Conservation (phyloP, 2,329 filamentous ascomycete genomes). For the Botrytis hyacinthi region DNA sequence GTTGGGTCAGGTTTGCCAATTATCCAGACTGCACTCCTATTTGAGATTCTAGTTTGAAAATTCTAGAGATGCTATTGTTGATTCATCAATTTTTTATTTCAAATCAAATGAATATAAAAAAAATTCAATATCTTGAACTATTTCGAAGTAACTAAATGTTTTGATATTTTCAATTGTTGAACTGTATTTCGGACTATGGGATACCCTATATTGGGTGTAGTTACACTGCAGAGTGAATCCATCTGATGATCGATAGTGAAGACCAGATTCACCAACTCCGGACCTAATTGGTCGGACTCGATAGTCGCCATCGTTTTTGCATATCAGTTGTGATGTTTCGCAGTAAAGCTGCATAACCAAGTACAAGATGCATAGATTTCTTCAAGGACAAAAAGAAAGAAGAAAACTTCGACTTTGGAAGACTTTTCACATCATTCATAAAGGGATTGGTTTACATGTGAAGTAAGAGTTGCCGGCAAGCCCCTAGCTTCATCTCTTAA, state of each 20-base stretch:
- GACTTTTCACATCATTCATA: background rate
- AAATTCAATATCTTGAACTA: background rate
- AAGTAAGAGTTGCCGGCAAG: background rate
- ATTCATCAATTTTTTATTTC: background rate
- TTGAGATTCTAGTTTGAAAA: background rate
- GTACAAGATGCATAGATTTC: background rate
- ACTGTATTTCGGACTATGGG: background rate
- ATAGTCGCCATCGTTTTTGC: background rate
- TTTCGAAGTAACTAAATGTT: background rate
- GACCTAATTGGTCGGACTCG: background rate
- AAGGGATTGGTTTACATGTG: background rate
- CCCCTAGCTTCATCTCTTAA: background rate
- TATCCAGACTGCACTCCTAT: background rate
- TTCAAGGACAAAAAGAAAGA: background rate
- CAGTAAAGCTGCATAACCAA: background rate
- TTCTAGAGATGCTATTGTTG: background rate
- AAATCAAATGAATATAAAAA: background rate
- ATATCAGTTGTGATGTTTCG: background rate
- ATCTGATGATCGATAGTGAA: conserved; percentile 3
- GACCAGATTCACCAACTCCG: background rate
- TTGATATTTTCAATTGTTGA: background rate
- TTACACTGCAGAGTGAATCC: conserved; percentile 17
- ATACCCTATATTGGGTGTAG: background rate
- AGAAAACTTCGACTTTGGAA: background rate
- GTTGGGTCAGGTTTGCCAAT: background rate